phyloP scores from a whole-genome alignment of 2,329 filamentous ascomycete genomes.

The Elsinoe australis region DNA sequence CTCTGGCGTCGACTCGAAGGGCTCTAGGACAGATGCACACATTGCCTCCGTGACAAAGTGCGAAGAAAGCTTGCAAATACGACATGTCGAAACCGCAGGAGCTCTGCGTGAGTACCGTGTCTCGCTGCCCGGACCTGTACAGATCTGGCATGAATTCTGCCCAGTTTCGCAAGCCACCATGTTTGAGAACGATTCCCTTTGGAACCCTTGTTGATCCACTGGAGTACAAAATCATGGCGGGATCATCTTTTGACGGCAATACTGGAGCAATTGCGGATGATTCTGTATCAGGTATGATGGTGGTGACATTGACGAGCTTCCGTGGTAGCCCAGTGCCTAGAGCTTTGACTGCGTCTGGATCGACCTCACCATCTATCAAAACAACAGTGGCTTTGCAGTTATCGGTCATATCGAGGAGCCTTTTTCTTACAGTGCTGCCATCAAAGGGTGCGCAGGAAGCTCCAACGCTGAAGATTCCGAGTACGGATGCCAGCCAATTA shows the following conservation, averaged over 20 bases:
- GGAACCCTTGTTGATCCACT: conserved; percentile 30
- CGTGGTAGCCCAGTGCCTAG: background rate
- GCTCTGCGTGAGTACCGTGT: conserved; percentile 33
- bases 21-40: conserved; percentile 31
- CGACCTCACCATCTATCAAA: conserved; percentile 23
- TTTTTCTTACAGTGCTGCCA: conserved; percentile 24
- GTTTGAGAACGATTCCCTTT: conserved; percentile 36
- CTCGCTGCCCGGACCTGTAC: conserved; percentile 16
- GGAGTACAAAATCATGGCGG: conserved; percentile 29
- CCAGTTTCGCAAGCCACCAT: conserved; percentile 27
- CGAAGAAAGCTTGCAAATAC: conserved; percentile 33
- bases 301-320: background rate
- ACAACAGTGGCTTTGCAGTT: conserved; percentile 28
- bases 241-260: background rate
- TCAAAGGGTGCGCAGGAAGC: conserved; percentile 36
- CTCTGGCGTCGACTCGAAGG: conserved; percentile 30
- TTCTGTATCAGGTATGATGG: conserved; percentile 18
- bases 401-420: conserved; percentile 29
- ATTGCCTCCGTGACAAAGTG: conserved; percentile 33
- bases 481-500: conserved; percentile 34
- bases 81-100: conserved; percentile 39
- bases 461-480: conserved; percentile 38
- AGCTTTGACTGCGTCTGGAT: background rate
- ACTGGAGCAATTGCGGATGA: conserved; percentile 17
- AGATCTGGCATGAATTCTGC: conserved; percentile 21